Evolutionary conservation across 805 yeast species (phyloP).

Genomic region (Metschnikowia anglica): DNA sequence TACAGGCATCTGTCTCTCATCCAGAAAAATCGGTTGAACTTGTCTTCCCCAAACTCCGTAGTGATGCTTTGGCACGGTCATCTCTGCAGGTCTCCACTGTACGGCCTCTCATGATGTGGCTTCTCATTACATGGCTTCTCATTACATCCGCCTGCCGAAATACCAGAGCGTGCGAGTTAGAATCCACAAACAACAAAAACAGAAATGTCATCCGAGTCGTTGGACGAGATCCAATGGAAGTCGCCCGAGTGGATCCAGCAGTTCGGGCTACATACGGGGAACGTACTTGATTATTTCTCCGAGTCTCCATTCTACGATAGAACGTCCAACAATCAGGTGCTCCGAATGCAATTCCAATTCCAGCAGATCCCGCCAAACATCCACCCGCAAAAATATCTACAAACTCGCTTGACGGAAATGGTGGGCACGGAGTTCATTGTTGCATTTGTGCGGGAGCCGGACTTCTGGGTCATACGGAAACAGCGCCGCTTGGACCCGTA

Average conservation of each 20-base stretch:
- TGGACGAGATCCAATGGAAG: conserved; percentile 95
- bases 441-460: conserved; percentile 78
- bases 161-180: no score
- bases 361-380: conserved; percentile 44
- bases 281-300: conserved; percentile 89
- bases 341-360: conserved; percentile 93
- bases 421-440: conserved; percentile 83
- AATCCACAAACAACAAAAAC: neutral
- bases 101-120: no score
- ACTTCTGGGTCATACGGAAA: conserved; percentile 86
- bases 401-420: conserved; percentile 68
- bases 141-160: no score
- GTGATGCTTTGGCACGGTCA: no score
- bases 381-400: conserved; percentile 39
- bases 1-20: no score
- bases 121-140: no score
- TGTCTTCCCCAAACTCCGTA: no score
- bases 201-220: conserved; percentile 31
- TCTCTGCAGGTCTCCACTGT: neutral
- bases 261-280: conserved; percentile 81
- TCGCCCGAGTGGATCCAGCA: conserved; percentile 96
- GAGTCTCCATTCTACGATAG: conserved; percentile 95
- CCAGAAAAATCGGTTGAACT: no score
- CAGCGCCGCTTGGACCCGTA: conserved; percentile 62
- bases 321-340: conserved; percentile 88